Percentiles rank a stretch among this genome's conserved stretches.
Evolutionary conservation across 78 protist species (phyloP).

Genomic region (Dictyostelium citrinum): DNA sequence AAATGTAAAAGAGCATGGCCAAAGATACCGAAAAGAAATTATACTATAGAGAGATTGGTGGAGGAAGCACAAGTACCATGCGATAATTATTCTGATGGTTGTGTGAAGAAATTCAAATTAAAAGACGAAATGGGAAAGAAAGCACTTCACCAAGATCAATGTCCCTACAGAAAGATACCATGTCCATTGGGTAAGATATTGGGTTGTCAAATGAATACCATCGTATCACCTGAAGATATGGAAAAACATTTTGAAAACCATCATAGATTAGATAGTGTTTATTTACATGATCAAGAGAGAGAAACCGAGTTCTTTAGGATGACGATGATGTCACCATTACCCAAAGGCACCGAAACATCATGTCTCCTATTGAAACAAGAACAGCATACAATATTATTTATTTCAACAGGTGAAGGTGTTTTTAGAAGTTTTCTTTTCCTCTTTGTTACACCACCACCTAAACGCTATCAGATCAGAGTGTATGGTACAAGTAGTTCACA

Average conservation of each 20-base stretch:
- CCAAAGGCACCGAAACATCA: slow-evolving; percentile 63
- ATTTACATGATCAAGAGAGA: slow-evolving; percentile 64
- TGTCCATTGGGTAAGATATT: slow-evolving; percentile 62
- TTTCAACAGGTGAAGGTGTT: slow-evolving; percentile 58
- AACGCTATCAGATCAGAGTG: slow-evolving; percentile 57
- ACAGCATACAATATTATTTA: slow-evolving; percentile 56
- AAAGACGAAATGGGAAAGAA: slow-evolving; percentile 15
- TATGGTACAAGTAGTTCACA: slow-evolving; percentile 42
- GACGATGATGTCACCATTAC: slow-evolving; percentile 72
- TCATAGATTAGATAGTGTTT: slow-evolving; percentile 52
- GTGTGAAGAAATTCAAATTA: neutral
- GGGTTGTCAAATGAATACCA: slow-evolving; percentile 30
- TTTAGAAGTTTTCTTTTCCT: slow-evolving; percentile 64
- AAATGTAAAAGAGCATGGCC: slow-evolving; percentile 72
- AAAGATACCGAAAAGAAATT: slow-evolving; percentile 56
- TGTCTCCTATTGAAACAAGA: slow-evolving; percentile 60
- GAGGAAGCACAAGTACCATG: slow-evolving; percentile 52
- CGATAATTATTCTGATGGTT: slow-evolving; percentile 35
- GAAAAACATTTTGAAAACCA: slow-evolving; percentile 60
- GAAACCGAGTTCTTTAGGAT: slow-evolving; percentile 62
- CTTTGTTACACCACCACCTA: slow-evolving; percentile 71
- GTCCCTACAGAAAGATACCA: slow-evolving; percentile 38
- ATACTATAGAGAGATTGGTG: slow-evolving; percentile 31
- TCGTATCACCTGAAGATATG: slow-evolving; percentile 33
- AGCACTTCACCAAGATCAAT: slow-evolving; percentile 28